phyloP scores from a whole-genome alignment of 805 yeast species.

The Cyberlindnera amylophila region DNA sequence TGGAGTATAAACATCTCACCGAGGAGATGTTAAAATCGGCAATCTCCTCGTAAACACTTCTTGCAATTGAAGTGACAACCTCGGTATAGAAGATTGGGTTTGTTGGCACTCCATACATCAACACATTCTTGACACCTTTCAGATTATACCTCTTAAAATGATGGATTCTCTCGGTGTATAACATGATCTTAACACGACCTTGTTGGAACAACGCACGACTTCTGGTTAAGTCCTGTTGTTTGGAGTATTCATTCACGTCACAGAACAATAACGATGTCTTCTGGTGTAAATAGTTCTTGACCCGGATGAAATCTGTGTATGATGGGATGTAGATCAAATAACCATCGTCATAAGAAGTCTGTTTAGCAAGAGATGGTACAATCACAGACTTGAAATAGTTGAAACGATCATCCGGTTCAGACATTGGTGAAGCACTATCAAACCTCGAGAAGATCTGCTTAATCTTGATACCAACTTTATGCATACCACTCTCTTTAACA shows the following conservation, averaged over 20 bases:
- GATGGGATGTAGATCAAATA: conserved; percentile 78
- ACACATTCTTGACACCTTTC: conserved; percentile 75
- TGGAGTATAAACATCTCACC: conserved; percentile 63
- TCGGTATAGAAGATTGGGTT: conserved; percentile 84
- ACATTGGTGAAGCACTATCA: conserved; percentile 47
- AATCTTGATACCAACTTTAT: conserved; percentile 60
- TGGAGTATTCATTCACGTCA: conserved; percentile 78
- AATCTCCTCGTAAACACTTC: conserved; percentile 45
- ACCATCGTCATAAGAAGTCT: conserved; percentile 65
- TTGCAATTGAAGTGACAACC: conserved; percentile 63
- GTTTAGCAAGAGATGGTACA: conserved; percentile 64
- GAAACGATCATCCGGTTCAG: conserved; percentile 82
- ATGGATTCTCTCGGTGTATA: conserved; percentile 94
- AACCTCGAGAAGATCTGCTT: conserved; percentile 72
- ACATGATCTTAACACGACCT: conserved; percentile 58
- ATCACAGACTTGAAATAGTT: conserved; percentile 71
- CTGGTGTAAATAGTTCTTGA: conserved; percentile 56
- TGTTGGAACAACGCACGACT: conserved; percentile 67
- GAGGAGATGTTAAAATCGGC: conserved; percentile 55
- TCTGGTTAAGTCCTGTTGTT: conserved; percentile 65
- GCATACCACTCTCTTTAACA: conserved; percentile 52
- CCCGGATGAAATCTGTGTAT: conserved; percentile 78
- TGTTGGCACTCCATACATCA: conserved; percentile 80
- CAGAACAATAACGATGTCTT: conserved; percentile 64
- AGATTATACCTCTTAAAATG: conserved; percentile 84